Base-by-base conservation (phyloP, 495 filamentous ascomycete genomes). In the Daldinia vernicosa region DNA sequence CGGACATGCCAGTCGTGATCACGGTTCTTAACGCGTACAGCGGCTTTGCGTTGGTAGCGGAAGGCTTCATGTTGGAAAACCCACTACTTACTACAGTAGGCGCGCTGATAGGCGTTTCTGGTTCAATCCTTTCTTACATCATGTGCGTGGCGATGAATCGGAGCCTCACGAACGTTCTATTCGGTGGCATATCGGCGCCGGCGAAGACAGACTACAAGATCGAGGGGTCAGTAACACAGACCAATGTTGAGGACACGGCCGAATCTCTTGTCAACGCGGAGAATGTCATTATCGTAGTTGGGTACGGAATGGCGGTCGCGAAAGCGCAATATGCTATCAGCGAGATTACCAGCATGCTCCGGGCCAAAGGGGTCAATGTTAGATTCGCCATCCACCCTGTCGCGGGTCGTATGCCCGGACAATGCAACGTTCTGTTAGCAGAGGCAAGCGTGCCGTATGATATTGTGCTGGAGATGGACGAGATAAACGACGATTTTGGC, bases 341-440 rank as follows among this genome's bases (percentile, higher is more conserved):
- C 9, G 91, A 93, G 67, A 93, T 95, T 58, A 90, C 89, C 9
- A 72, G 81, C n/a, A 87, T 89, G 81, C 81, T 93, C 11, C 88
- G 90, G 32, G 75, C 86, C 15, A 89, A 89, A 72, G 90, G 90
- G 19, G 82, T 93, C 70, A 92, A 89, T 26, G 91, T 93, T 9
- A 89, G 91, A n/a, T 95, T 95, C 69, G 92, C 91, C 12, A 95
- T 95, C 67, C 92, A 94, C 73, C 91, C 91, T 0, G 91, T 94
- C 24, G 91, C 92, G 0, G 92, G 92, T 43, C 86, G 92, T 27
- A 95, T 95, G 92, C 92, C 92, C 0, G 92, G 92, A 2, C 92
- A 95, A 76, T 94, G 91, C 80, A 95, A 95, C 72, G 92, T 95
- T 7, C 82, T 95, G 8, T 86, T 94, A 6, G 92, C 92, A 3